A percentile compares a stretch with the other conserved stretches of the same genome.
These are phyloP conservation scores for Aspergillus sergii DNA, from an alignment of 2,329 filamentous ascomycete genomes.

Conservation along the genomic window DNA sequence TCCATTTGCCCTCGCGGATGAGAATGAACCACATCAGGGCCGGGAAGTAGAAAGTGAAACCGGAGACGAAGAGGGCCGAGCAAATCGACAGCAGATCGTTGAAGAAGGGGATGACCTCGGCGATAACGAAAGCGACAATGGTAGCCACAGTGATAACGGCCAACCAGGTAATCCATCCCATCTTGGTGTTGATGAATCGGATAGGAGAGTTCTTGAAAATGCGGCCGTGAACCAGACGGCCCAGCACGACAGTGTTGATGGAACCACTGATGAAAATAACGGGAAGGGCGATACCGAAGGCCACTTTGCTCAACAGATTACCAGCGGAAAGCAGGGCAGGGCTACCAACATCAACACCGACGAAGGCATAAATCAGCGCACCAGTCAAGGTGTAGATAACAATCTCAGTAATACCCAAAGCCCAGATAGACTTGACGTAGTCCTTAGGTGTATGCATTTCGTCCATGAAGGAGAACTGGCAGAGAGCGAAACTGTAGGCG, in stretches of 20 bases:
- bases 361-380: slow-evolving; percentile 36
- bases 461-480: slow-evolving; percentile 31
- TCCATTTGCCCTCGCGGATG: slow-evolving; percentile 31
- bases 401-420: slow-evolving; percentile 24
- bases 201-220: slow-evolving; percentile 38
- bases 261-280: slow-evolving; percentile 43
- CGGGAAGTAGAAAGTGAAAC: slow-evolving; percentile 78
- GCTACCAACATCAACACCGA: slow-evolving; percentile 34
- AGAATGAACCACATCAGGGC: slow-evolving; percentile 46
- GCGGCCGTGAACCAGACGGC: slow-evolving; percentile 38
- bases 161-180: slow-evolving; percentile 39
- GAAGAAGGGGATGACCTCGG: slow-evolving; percentile 86
- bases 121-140: slow-evolving; percentile 80
- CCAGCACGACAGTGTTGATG: slow-evolving; percentile 39
- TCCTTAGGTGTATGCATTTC: slow-evolving; percentile 30
- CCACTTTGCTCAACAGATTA: slow-evolving; percentile 29
- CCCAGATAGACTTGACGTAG: slow-evolving; percentile 29
- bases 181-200: slow-evolving; percentile 38
- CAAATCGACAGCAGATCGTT: slow-evolving; percentile 58
- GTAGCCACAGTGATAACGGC: slow-evolving; percentile 56
- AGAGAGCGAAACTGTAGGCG: slow-evolving; percentile 47
- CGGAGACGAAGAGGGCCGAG: slow-evolving; percentile 76
- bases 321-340: slow-evolving; percentile 37
- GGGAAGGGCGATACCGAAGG: slow-evolving; percentile 38
- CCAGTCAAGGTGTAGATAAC: slow-evolving; percentile 29